Base-by-base conservation (phyloP, 768 basidiomycete species). In the Mycena galericulata region DNA sequence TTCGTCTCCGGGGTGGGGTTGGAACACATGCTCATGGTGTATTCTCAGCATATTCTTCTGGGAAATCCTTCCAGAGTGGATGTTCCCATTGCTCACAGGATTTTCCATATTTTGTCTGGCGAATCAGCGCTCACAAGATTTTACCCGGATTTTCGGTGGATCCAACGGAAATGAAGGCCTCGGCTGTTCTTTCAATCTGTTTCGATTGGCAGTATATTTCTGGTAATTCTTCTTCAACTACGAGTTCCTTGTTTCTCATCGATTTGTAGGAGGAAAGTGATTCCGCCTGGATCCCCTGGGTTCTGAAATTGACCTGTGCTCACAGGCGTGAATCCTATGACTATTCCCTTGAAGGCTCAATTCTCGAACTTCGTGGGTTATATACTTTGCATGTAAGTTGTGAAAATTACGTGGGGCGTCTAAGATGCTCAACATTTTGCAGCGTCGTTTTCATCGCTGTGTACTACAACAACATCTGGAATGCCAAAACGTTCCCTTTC, bases 191-290 rank as follows among this genome's bases (percentile, higher is more conserved):
- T 38, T 86, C 85, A 9, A 66, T 91, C 45, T 86, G 87, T 63
- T 83, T 91, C 56, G 90, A 91, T 71, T 91, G 88, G 88, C 86
- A 88, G 70, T 88, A 88, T 69, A 84, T 88, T 22, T 81, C 84
- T 17, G 85, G 85, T 73, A 72, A 26, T 54, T 62, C 17, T 18
- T 17, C n/a, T 65, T 30, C 22, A 22, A 10, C 45, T 2, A 4
- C 3, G 3, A 38, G 14, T 27, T 22, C 41, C 8, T 14, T 15
- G 22, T 20, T n/a, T 5, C 49, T 61, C 5, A 67, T 27, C 17
- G 1, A 59, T 58, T 18, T 26, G 41, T n/a, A 56, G 60, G 65
- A 59, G 62, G 62, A n/a, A 60, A 49, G 64, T 18, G 27, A n/a
- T 59, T 69, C 41, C 34, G 24, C 18, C 1, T 22, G 17, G 26